These are phyloP conservation scores for Eragrostis tef DNA, from an alignment of 202 grass and related monocot species.

Conservation along the genomic window DNA sequence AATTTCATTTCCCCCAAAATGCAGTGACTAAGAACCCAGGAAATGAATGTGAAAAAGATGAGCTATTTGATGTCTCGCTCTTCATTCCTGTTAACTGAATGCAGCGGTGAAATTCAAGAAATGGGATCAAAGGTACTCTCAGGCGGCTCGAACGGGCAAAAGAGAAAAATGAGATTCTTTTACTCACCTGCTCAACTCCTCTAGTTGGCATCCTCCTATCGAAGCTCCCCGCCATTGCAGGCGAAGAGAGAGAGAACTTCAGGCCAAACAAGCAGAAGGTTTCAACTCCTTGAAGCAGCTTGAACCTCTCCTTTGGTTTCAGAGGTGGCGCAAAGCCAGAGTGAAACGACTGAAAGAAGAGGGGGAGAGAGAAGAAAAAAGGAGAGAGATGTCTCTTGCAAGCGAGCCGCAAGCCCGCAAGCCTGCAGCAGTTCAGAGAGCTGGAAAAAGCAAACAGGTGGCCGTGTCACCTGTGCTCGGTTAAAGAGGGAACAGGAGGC, in stretches of 20 bases:
- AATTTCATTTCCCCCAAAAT: not conserved
- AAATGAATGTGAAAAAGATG: not conserved
- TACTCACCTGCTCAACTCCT: slow-evolving; percentile 62
- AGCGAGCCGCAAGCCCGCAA: not conserved
- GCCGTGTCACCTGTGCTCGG: slow-evolving; percentile 48
- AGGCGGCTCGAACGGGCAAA: not conserved
- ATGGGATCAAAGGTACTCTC: not conserved
- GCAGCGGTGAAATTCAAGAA: not conserved
- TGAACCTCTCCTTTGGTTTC: not conserved
- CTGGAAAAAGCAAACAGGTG: slow-evolving; percentile 32
- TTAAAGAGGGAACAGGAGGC: slow-evolving; percentile 17
- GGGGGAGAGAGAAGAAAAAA: not conserved
- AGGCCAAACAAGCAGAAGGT: slow-evolving; percentile 5
- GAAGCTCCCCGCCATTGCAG: slow-evolving; percentile 54
- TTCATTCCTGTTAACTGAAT: not conserved
- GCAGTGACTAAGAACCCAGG: not conserved
- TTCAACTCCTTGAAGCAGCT: not conserved
- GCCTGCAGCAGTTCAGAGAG: not conserved
- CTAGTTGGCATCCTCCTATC: slow-evolving; percentile 56
- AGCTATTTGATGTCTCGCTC: not conserved
- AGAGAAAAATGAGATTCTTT: not conserved
- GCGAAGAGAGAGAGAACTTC: not conserved
- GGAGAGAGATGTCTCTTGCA: slow-evolving; percentile 25
- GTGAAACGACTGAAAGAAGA: slow-evolving; percentile 45
- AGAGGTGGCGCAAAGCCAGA: slow-evolving; percentile 35